Percentiles rank a stretch among this genome's conserved stretches.
Evolutionary conservation across 495 filamentous ascomycete species (phyloP).

Genomic region (Ascobolus immersus): DNA sequence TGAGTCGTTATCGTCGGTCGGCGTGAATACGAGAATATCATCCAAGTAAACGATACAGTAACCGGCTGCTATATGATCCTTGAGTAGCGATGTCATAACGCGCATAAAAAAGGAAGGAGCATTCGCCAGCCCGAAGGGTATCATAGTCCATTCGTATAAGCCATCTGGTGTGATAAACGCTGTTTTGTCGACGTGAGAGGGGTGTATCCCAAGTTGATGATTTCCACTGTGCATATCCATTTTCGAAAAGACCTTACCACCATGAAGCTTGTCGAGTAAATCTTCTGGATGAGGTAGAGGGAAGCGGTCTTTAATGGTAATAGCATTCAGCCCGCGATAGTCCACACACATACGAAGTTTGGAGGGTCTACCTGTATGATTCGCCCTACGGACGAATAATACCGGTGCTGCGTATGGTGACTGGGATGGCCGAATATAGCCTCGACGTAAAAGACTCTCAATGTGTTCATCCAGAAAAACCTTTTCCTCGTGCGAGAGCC

Average conservation of each 20-base stretch:
- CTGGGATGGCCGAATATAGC: too few relatives aligned
- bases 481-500: too few relatives aligned
- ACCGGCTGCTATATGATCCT: not conserved
- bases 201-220: slow-evolving; percentile 9
- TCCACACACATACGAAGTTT: slow-evolving; percentile 24
- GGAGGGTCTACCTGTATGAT: too few relatives aligned
- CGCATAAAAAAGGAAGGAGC: slow-evolving; percentile 11
- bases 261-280: slow-evolving; percentile 14
- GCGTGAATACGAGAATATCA: slow-evolving; percentile 1
- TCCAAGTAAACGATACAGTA: slow-evolving; percentile 1
- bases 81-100: slow-evolving; percentile 14
- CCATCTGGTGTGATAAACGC: slow-evolving; percentile 9
- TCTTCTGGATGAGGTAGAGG: slow-evolving; percentile 23
- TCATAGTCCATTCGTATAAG: slow-evolving; percentile 1
- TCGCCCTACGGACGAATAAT: too few relatives aligned
- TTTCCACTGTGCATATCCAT: not conserved
- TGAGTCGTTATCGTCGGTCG: not conserved
- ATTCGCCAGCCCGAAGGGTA: slow-evolving; percentile 10
- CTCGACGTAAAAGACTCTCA: too few relatives aligned
- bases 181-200: slow-evolving; percentile 14
- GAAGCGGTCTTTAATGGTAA: slow-evolving; percentile 22
- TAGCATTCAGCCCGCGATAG: slow-evolving; percentile 20
- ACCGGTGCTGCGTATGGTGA: too few relatives aligned
- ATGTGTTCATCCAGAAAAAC: too few relatives aligned
- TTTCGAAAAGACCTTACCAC: slow-evolving; percentile 9